Percentiles rank a stretch among this genome's conserved stretches.
Conservation (phyloP, 805 yeast species). For the Alloascoidea africana region DNA sequence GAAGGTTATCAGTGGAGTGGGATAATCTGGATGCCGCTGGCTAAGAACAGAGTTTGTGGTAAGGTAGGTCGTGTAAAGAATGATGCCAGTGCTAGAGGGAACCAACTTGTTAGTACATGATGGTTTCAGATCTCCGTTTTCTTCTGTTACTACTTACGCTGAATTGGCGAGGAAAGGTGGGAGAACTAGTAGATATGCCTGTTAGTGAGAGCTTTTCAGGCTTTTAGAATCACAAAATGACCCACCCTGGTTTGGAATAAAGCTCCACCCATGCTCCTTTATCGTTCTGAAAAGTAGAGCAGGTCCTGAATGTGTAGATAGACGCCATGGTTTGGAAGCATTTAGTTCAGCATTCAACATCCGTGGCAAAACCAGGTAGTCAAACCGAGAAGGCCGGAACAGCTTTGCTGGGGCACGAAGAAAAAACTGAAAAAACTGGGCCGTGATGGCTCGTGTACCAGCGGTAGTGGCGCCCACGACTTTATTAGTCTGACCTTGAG, state of each 20-base stretch:
- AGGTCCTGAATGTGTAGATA: constrained; percentile 61
- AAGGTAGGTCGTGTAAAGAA: constrained; percentile 72
- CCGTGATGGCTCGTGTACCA: constrained; percentile 70
- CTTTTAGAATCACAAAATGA: not conserved
- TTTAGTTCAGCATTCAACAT: constrained; percentile 16
- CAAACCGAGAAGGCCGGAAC: constrained; percentile 83
- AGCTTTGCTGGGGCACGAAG: constrained; percentile 71
- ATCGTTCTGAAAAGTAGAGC: constrained; percentile 63
- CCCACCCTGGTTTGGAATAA: constrained; percentile 53
- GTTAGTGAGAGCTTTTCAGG: not conserved
- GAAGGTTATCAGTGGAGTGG: constrained; percentile 20
- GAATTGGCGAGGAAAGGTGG: constrained; percentile 87
- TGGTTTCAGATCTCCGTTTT: too few relatives aligned
- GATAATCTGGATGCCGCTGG: constrained; percentile 4
- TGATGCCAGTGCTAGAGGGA: constrained; percentile 49
- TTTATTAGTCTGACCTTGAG: too few relatives aligned
- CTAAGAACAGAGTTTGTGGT: constrained; percentile 16
- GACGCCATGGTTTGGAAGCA: constrained; percentile 18
- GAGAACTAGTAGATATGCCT: constrained; percentile 24
- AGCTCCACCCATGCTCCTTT: constrained; percentile 68
- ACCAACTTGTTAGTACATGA: not conserved
- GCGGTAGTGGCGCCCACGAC: constrained; percentile 68
- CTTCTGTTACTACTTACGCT: constrained; percentile 24
- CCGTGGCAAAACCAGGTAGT: constrained; percentile 37
- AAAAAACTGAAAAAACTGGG: constrained; percentile 65